Evolutionary conservation across 441 rosid species (phyloP), one percentile per base, ranked within the genome.

Genomic region (Breynia disticha): DNA sequence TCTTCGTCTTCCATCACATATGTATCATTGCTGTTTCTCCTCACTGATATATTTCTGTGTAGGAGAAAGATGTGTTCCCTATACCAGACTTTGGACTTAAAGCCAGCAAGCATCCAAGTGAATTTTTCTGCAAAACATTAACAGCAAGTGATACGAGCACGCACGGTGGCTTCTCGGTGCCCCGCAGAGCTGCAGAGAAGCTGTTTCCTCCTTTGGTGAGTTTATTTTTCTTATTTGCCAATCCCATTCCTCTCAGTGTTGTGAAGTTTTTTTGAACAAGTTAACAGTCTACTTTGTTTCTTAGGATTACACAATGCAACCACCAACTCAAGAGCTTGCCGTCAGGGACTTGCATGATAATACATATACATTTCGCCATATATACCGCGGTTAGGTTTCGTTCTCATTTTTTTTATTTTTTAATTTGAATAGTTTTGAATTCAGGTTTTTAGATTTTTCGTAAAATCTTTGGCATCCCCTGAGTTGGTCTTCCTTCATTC

Each of bases 161-260:
- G 9, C 98, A 91, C 64, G 98, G 98, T 62, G 98, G 98, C 56
- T 91, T 91, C 70, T 91, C 98, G 0, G 96, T 91, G 66, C 98
- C 98, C 41, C 82, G 98, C n/a, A 73, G 97, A 64, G 98, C 97
- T 14, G 98, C 98, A n/a, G 98, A 91, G 63, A 91, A 91, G 79
- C 97, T 91, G 52, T 91, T 91, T 65, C 97, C 98, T 69, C 73
- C 83, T 1, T 56, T 86, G 86, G 98, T 91, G 56, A 70, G 81
- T 39, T n/a, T n/a, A n/a, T n/a, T n/a, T n/a, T n/a, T n/a, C n/a
- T n/a, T n/a, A n/a, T n/a, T n/a, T n/a, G n/a, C n/a, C 4, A 24
- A 24, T 24, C 32, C 16, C 11, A 46, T 46, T 7, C 49, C 18
- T n/a, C n/a, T n/a, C n/a, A 7, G 11, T 46, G 8, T 10, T 16